Evolutionary conservation across 441 rosid genomes (phyloP).

Genomic region (Cnidoscolus chayamansa): DNA sequence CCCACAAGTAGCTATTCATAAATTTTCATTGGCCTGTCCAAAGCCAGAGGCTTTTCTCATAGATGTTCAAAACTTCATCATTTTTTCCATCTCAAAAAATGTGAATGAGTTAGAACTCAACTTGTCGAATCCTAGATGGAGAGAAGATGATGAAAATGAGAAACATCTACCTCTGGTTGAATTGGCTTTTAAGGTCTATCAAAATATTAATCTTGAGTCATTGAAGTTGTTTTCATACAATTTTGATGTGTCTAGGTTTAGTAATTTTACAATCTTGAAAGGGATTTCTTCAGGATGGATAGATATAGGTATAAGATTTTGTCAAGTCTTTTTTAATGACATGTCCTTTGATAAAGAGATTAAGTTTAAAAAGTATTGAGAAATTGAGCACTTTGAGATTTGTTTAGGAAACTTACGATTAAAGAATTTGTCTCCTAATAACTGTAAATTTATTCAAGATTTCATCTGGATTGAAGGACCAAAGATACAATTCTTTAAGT

Average conservation of each 20-base stretch:
- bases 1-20: background rate
- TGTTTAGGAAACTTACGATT: too few species aligned
- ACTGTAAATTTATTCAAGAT: constrained; percentile 27
- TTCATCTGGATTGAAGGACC: constrained; percentile 25
- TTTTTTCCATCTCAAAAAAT: constrained; percentile 19
- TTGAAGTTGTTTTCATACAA: constrained; percentile 34
- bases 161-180: background rate
- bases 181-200: constrained; percentile 32
- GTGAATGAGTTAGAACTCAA: constrained; percentile 35
- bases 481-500: constrained; percentile 32
- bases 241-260: constrained; percentile 11
- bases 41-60: constrained; percentile 10
- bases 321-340: constrained; percentile 18
- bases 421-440: background rate
- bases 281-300: constrained; percentile 39
- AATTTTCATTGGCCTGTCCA: constrained; percentile 24
- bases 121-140: constrained; percentile 31
- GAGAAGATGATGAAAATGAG: background rate
- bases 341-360: constrained; percentile 36
- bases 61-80: constrained; percentile 24
- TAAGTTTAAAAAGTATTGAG: constrained; percentile 32
- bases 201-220: constrained; percentile 16
- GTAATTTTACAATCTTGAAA: constrained; percentile 13
- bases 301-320: background rate
- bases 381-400: background rate